A percentile compares a stretch with the other conserved stretches of the same genome.
These are phyloP conservation scores for Eimeria zaria DNA, from an alignment of 169 alveolate genomes.

Conservation along the genomic window DNA sequence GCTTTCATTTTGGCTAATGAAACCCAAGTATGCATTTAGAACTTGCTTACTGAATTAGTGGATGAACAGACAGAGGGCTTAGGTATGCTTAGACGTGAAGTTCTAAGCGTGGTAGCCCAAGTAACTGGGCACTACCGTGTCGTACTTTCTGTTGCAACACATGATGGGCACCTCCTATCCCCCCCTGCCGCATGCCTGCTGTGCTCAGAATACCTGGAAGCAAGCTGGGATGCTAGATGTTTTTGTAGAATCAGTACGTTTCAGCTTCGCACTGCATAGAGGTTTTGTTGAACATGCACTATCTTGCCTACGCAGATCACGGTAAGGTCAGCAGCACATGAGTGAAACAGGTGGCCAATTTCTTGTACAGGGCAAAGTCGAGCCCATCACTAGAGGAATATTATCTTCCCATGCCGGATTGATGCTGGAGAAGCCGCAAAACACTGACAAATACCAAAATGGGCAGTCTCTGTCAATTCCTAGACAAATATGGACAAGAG, in stretches of 20 bases:
- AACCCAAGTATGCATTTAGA: neutral
- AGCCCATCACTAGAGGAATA: neutral
- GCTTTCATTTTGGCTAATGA: too few relatives aligned
- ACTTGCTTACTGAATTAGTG: neutral
- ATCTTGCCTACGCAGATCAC: neutral
- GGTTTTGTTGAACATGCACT: neutral
- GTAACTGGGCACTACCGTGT: neutral
- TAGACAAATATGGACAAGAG: neutral
- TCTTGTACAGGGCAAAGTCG: neutral
- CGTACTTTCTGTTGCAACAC: neutral
- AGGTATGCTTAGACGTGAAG: neutral
- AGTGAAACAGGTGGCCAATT: neutral
- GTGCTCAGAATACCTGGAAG: too few relatives aligned
- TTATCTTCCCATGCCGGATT: neutral
- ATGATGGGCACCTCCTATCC: neutral
- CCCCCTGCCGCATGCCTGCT: neutral
- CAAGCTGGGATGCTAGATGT: too few relatives aligned
- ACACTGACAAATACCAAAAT: neutral
- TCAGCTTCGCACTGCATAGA: neutral
- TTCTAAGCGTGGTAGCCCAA: neutral
- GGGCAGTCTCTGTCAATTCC: neutral
- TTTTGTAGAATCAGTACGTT: neutral
- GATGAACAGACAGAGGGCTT: neutral
- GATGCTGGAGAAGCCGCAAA: neutral
- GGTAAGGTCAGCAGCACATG: neutral